Evolutionary conservation across 345 rosid species (phyloP).

Genomic region (Diplotaxis tenuifolia): DNA sequence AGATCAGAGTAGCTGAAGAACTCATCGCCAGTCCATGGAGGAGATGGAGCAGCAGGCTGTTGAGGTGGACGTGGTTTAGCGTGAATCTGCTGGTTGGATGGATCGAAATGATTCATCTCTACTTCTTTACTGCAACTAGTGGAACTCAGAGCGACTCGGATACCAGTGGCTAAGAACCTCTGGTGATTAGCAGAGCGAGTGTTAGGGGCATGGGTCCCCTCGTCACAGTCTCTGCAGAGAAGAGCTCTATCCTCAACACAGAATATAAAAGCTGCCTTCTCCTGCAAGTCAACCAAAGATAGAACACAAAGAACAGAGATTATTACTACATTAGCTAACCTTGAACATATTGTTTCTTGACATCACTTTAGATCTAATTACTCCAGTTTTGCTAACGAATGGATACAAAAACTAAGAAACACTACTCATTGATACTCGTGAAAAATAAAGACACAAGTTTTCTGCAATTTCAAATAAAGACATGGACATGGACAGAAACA

Average conservation of each 20-base stretch:
- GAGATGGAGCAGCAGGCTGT: constrained; percentile 43
- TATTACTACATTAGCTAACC: constrained; percentile 8
- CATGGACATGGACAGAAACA: not conserved
- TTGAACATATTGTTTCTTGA: not conserved
- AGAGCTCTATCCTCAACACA: constrained; percentile 98
- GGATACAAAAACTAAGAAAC: not conserved
- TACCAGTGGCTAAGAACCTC: constrained; percentile 89
- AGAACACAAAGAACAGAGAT: constrained; percentile 6
- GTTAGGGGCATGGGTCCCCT: constrained; percentile 70
- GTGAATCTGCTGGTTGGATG: constrained; percentile 46
- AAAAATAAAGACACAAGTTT: not conserved
- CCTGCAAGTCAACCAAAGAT: constrained; percentile 52
- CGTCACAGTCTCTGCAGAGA: constrained; percentile 84
- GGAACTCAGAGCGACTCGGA: constrained; percentile 71
- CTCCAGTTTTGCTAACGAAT: not conserved
- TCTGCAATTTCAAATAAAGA: not conserved
- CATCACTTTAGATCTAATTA: not conserved
- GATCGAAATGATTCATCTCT: constrained; percentile 51
- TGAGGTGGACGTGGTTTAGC: constrained; percentile 44
- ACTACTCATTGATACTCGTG: not conserved
- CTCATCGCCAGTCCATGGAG: constrained; percentile 70
- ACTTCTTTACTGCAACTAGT: constrained; percentile 47
- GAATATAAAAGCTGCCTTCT: constrained; percentile 91
- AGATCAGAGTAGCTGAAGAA: constrained; percentile 65
- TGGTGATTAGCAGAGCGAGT: constrained; percentile 89